Conservation (phyloP, 148 eudicot genomes). For the Chenopodium suecicum region DNA sequence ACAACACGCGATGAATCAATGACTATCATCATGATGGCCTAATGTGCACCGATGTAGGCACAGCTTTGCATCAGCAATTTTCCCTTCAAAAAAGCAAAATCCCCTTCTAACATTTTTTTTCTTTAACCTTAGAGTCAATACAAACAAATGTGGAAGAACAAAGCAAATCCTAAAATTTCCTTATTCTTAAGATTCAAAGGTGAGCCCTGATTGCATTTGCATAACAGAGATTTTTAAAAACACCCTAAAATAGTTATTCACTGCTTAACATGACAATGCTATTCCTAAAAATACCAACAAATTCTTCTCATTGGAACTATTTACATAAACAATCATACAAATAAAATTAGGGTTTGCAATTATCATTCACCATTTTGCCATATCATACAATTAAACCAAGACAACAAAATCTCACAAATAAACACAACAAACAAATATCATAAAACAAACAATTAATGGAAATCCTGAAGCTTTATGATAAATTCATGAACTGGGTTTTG, state of each 20-base stretch:
- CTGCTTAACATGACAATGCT: not conserved
- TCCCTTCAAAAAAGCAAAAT: not conserved
- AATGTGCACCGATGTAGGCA: not conserved
- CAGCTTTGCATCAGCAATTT: conserved; percentile 4
- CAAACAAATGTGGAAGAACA: not conserved
- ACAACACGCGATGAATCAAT: not conserved
- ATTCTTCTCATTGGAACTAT: not conserved
- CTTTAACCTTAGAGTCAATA: not conserved
- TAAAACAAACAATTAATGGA: not conserved
- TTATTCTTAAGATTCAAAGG: not conserved
- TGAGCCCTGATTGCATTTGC: not conserved
- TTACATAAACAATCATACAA: not conserved
- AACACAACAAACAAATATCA: not conserved
- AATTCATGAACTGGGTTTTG: conserved; percentile 10
- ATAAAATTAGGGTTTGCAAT: not conserved
- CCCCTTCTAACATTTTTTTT: not conserved
- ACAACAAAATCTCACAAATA: not conserved
- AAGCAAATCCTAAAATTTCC: not conserved
- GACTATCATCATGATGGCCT: not conserved
- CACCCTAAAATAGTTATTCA: not conserved
- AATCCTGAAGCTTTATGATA: not conserved
- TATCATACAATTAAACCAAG: not conserved
- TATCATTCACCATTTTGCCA: not conserved
- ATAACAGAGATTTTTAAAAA: no score
- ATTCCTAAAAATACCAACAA: conserved; percentile 1